Percentiles rank a stretch among this genome's conserved stretches.
phyloP scores from a whole-genome alignment of 164 flowering plant species.

The Houttuynia cordata region DNA sequence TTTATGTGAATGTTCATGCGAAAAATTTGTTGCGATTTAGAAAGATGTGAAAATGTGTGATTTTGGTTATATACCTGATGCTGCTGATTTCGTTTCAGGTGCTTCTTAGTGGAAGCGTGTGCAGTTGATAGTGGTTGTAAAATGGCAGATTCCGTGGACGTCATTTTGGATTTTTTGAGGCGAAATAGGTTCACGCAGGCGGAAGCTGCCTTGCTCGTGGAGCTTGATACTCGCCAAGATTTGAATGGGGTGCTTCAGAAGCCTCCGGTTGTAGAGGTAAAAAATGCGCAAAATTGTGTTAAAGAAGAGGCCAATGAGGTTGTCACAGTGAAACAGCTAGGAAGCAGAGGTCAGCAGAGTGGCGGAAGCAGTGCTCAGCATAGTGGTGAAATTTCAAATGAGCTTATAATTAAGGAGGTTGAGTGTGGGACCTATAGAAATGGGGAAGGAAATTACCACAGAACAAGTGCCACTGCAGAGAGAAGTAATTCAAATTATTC shows the following conservation, averaged over 20 bases:
- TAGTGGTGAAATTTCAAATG: constrained; percentile 36
- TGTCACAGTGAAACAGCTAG: constrained; percentile 7
- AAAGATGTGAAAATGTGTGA: no score
- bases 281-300: constrained; percentile 11
- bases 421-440: constrained; percentile 47
- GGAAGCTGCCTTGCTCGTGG: constrained; percentile 81
- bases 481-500: constrained; percentile 21
- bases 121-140: no score
- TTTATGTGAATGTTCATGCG: no score
- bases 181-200: constrained; percentile 57
- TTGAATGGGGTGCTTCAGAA: constrained; percentile 22
- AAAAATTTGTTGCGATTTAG: no score
- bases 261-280: constrained; percentile 19
- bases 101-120: no score
- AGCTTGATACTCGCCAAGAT: constrained; percentile 24
- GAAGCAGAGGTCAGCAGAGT: constrained; percentile 12
- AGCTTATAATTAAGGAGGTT: constrained; percentile 69
- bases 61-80: no score
- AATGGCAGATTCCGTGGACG: constrained; percentile 59
- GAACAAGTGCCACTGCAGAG: constrained; percentile 21
- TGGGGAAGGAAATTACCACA: constrained; percentile 41
- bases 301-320: constrained; percentile 24
- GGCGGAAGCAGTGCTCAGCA: constrained; percentile 18
- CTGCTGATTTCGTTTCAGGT: no score
- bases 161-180: constrained; percentile 57